Evolutionary conservation across 164 flowering plant species (phyloP).

Genomic region (Tinospora cordifolia): DNA sequence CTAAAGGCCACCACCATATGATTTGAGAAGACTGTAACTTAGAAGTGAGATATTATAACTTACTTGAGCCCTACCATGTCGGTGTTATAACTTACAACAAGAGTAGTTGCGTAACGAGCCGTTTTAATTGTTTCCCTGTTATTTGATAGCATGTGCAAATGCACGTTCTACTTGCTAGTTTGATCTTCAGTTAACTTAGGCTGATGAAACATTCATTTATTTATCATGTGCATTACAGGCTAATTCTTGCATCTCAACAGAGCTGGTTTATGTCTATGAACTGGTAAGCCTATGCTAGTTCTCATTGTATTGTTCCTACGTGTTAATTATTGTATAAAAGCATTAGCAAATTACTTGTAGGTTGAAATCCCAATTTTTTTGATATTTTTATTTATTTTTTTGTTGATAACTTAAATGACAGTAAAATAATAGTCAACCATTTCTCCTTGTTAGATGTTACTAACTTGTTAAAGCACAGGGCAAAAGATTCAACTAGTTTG

Average conservation of each 20-base stretch:
- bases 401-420: too few species aligned
- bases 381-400: too few species aligned
- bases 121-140: too few species aligned
- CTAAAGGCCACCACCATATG: too few species aligned
- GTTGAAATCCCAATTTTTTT: too few species aligned
- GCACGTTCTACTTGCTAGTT: background rate
- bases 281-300: slow-evolving; percentile 44
- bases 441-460: background rate
- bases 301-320: too few species aligned
- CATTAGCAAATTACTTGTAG: background rate
- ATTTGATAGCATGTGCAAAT: background rate
- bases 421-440: background rate
- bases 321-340: background rate
- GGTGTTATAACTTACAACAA: too few species aligned
- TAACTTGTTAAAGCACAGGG: background rate
- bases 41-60: too few species aligned
- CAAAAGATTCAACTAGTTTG: background rate
- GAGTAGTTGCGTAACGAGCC: too few species aligned
- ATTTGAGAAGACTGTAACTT: too few species aligned
- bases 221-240: slow-evolving; percentile 42
- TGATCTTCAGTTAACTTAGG: too few species aligned
- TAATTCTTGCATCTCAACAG: slow-evolving; percentile 55
- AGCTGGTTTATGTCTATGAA: slow-evolving; percentile 86
- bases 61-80: too few species aligned
- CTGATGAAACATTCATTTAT: background rate